Conservation (phyloP, 108 stramenopile species). For the Bacterosira constricta region DNA sequence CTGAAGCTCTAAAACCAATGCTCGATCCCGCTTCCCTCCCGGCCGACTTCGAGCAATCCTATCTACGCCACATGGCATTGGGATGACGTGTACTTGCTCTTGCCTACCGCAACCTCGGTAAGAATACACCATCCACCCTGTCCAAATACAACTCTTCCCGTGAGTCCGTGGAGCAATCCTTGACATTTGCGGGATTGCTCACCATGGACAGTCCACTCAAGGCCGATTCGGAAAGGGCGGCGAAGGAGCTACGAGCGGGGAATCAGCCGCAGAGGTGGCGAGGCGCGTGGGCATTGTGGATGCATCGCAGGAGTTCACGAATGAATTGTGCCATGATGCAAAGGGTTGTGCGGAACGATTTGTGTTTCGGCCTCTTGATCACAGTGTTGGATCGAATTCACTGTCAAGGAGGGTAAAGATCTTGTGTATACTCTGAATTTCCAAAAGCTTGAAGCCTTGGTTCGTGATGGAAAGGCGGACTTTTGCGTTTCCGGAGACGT, state of each 20-base stretch:
- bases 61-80: constrained; percentile 74
- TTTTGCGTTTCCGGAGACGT: constrained; percentile 67
- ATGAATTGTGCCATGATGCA: constrained; percentile 32
- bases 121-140: constrained; percentile 8
- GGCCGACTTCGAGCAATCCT: constrained; percentile 73
- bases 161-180: constrained; percentile 61
- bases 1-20: constrained; percentile 83
- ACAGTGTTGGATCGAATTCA: constrained; percentile 2
- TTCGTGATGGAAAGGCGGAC: constrained; percentile 34
- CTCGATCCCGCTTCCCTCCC: constrained; percentile 70
- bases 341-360: constrained; percentile 2
- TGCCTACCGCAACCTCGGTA: constrained; percentile 61
- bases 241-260: constrained; percentile 76
- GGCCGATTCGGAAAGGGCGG: constrained; percentile 81
- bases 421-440: constrained; percentile 39
- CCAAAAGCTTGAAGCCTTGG: constrained; percentile 39
- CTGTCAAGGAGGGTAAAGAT: background rate
- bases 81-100: constrained; percentile 92
- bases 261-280: constrained; percentile 90
- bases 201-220: constrained; percentile 94
- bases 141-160: constrained; percentile 48
- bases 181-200: constrained; percentile 93
- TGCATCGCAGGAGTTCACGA: constrained; percentile 26
- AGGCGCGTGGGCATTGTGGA: constrained; percentile 79
- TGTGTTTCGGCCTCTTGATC: constrained; percentile 20